phyloP scores from a whole-genome alignment of 2,329 filamentous ascomycete species.

The Dichotomopilus funicola region DNA sequence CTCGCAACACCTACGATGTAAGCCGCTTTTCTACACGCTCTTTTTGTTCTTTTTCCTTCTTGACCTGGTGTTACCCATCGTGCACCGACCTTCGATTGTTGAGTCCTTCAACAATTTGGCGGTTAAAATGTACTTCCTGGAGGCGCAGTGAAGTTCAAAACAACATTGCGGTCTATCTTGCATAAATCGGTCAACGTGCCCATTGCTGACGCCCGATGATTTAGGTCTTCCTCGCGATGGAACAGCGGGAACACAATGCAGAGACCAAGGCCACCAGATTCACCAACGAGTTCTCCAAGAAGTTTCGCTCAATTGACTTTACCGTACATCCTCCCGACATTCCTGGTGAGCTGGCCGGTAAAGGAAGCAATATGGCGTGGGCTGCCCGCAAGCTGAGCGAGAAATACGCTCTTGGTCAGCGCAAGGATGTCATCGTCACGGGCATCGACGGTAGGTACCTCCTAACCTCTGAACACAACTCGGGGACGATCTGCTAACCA shows the following conservation, averaged over 20 bases:
- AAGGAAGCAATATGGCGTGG: conserved; percentile 69
- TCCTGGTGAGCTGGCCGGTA: conserved; percentile 62
- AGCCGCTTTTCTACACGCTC: conserved; percentile 31
- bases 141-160: conserved; percentile 11
- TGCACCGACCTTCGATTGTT: background rate
- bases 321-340: conserved; percentile 62
- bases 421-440: conserved; percentile 61
- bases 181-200: conserved; percentile 7
- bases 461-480: conserved; percentile 9
- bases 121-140: background rate
- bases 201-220: conserved; percentile 12
- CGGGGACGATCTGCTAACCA: conserved; percentile 26
- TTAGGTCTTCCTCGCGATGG: conserved; percentile 68
- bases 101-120: background rate
- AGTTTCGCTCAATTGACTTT: conserved; percentile 60
- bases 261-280: conserved; percentile 56
- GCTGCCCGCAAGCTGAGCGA: conserved; percentile 59
- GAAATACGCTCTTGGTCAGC: conserved; percentile 46
- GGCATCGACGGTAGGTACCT: conserved; percentile 61
- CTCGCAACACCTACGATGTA: conserved; percentile 61
- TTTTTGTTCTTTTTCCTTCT: background rate
- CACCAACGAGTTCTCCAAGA: conserved; percentile 56
- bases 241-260: conserved; percentile 56
- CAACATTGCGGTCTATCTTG: conserved; percentile 7
- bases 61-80: no score